These are phyloP conservation scores for Elymus sibiricus DNA, from an alignment of 176 grass and related monocot genomes.

Conservation along the genomic window DNA sequence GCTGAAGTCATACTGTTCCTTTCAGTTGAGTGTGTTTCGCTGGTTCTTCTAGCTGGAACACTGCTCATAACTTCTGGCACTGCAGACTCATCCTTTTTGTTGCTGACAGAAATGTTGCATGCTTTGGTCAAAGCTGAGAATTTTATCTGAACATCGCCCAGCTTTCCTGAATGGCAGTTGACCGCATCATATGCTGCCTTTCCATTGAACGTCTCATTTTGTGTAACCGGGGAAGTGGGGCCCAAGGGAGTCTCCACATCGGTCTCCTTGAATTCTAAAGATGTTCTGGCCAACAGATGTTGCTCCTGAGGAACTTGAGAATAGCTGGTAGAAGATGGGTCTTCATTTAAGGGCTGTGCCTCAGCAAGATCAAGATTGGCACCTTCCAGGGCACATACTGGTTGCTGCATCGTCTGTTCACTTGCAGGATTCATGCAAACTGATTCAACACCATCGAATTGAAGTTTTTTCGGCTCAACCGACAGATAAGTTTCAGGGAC, in stretches of 20 bases:
- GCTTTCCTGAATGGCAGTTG: slow-evolving; percentile 31
- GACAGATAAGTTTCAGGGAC: slow-evolving; percentile 30
- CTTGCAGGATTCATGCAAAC: slow-evolving; percentile 5
- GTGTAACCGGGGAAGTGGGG: not conserved
- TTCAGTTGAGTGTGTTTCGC: slow-evolving; percentile 17
- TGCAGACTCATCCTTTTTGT: not conserved
- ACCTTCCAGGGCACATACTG: slow-evolving; percentile 16
- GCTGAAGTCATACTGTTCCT: slow-evolving; percentile 8
- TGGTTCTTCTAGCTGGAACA: slow-evolving; percentile 25
- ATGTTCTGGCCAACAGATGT: slow-evolving; percentile 23
- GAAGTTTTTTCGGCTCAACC: slow-evolving; percentile 49
- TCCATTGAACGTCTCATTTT: slow-evolving; percentile 5
- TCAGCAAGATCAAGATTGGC: slow-evolving; percentile 15
- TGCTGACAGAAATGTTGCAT: slow-evolving; percentile 14
- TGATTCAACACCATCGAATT: slow-evolving; percentile 43
- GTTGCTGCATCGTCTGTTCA: slow-evolving; percentile 23
- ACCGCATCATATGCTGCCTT: not conserved
- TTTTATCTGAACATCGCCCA: not conserved
- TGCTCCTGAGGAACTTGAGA: slow-evolving; percentile 27
- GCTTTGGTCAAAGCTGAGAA: not conserved
- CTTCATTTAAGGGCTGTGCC: slow-evolving; percentile 17
- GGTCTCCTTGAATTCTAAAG: slow-evolving; percentile 25
- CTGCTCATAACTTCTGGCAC: not conserved
- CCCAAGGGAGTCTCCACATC: slow-evolving; percentile 25
- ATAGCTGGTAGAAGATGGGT: slow-evolving; percentile 15